Base-by-base conservation (phyloP, 345 rosid genomes). In the Balakata baccata region DNA sequence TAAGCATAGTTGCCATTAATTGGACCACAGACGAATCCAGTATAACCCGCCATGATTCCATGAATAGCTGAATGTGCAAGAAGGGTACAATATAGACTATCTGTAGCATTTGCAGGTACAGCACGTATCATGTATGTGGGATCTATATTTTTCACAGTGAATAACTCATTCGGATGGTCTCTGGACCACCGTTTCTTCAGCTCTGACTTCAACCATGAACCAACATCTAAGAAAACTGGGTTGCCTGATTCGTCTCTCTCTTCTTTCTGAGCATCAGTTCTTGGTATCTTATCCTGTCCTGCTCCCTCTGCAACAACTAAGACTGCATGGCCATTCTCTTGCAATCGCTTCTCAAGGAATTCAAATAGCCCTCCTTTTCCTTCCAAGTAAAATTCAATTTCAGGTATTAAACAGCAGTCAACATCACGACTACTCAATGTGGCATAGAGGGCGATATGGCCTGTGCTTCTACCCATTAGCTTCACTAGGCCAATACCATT, bases 71-170 rank as follows among this genome's bases (percentile, higher is more conserved):
- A 90, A 86, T 90, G 97, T 0, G 97, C 93, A 78, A 92, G 78
- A 20, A 92, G 95, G 17, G 98, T 90, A 72, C 97, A 92, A 67
- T 92, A 92, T 63, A 85, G 68, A 76, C 85, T 94, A 81, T 92
- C 97, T 0, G 91, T 85, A 41, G 92, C 91, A 73, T 92, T 94
- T 16, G 95, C 93, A 3, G 93, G 93, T 12, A 94, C 92, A 23
- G 97, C 98, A 3, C 97, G 88, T 66, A 94, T 88, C 98, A 94
- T 94, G 73, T 90, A 94, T 9, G 93, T 94, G 0, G 98, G 97
- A 85, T 94, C 97, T 0, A 94, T 94, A 71, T 87, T 87, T 88
- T 90, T 94, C 60, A 92, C 93, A 0, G 92, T 89, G 75, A 89
- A 89, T 53, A 92, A 73, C 85, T 92, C 89, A 0, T 70, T 23